Conservation (phyloP, 2,329 filamentous ascomycete species). For the Alternaria triticina region DNA sequence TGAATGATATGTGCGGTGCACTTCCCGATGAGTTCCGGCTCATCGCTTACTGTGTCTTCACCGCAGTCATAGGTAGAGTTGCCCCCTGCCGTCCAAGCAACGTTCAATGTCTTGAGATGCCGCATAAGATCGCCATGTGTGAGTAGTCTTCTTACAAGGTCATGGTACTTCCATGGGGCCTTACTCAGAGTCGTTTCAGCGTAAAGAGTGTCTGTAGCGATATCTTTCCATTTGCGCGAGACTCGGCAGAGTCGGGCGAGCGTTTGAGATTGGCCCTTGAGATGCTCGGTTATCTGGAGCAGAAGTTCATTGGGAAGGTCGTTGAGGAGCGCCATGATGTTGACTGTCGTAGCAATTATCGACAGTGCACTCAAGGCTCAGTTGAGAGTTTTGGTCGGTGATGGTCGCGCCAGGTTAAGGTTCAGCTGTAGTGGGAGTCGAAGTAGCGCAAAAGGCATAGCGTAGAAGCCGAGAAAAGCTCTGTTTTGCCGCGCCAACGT, state of each 20-base stretch:
- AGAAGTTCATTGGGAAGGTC: not conserved
- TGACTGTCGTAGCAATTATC: not conserved
- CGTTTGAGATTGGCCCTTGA: not conserved
- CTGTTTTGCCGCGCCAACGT: not conserved
- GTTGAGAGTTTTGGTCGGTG: not conserved
- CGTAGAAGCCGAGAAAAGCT: not conserved
- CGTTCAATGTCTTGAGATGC: no score
- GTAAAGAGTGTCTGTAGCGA: not conserved
- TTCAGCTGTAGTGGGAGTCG: not conserved
- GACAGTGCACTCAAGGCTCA: not conserved
- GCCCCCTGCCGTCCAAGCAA: no score
- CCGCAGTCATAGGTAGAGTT: no score
- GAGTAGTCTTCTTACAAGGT: no score
- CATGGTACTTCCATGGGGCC: no score
- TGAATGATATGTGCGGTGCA: no score
- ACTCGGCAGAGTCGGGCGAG: not conserved
- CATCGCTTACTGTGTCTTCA: no score
- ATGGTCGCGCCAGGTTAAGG: not conserved
- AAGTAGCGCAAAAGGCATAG: not conserved
- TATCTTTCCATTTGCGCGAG: not conserved
- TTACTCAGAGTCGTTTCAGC: no score
- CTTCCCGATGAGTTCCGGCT: no score
- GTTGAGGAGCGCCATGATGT: not conserved
- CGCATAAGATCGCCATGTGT: no score
- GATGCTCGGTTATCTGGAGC: not conserved